Base-by-base conservation (phyloP, 257 asterid genomes). In the Nicotiana noctiflora region DNA sequence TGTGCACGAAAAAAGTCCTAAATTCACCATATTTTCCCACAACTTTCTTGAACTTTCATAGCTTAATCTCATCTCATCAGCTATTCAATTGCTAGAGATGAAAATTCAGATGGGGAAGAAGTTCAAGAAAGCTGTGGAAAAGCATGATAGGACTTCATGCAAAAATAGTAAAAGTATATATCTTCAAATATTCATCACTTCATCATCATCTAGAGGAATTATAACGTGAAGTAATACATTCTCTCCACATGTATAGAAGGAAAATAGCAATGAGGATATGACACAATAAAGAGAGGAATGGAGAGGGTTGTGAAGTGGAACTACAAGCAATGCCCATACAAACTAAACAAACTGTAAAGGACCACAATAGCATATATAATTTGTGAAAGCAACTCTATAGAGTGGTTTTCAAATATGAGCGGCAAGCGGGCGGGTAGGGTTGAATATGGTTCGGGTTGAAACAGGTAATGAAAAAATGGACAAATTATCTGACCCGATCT, bases 111-210 rank as follows among this genome's bases (percentile, higher is more conserved):
- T n/a, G 12, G 21, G 32, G 44, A 21, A 79, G 85, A 87, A 93
- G 97, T 93, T 93, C 97, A 93, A 93, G 97, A 93, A 93, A 91
- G 97, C 97, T 89, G 97, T 93, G 97, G 97, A 91, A 93, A 90
- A 88, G 92, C 90, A 93, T 88, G 92, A 79, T 84, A 81, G 91
- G 93, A 87, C 92, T 89, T 81, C 65, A 79, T 14, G 14, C 13
- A 25, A 59, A 77, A 13, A 27, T 17, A 66, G 12, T 66, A 55
- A 5, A 49, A 37, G 46, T 34, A 34, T 34, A 49, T 49, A 49
- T 49, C 12, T 12, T 49, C 53, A 49, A 8, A 11, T 49, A 19
- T 68, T 18, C 53, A 68, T 17, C 27, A 8, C 44, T 66, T 66
- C 2, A 66, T 34, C 8, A 40, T 68, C 77, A 40, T 21, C 4